Percentiles rank a stretch among this genome's conserved stretches.
These are phyloP conservation scores for Fagopyrum esculentum DNA, from an alignment of 148 eudicot genomes.

Conservation along the genomic window DNA sequence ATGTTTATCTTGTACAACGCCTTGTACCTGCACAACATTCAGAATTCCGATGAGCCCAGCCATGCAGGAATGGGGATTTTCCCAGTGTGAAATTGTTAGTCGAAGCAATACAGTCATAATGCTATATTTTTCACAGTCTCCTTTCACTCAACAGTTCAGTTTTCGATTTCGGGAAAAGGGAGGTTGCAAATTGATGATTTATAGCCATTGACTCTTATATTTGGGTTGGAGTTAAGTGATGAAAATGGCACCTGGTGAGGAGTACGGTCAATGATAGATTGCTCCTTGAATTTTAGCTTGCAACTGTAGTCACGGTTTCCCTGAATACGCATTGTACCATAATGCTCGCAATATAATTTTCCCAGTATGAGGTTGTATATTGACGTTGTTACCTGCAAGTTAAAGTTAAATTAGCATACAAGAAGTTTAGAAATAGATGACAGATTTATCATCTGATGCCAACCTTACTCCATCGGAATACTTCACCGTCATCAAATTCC, in stretches of 20 bases:
- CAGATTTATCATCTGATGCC: not conserved
- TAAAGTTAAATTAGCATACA: not conserved
- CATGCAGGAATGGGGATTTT: too few species aligned
- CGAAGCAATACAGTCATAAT: too few species aligned
- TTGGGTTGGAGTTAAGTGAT: not conserved
- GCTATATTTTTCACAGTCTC: too few species aligned
- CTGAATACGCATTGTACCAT: conserved; percentile 16
- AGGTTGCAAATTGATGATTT: too few species aligned
- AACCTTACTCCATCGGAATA: conserved; percentile 17
- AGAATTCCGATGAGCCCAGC: not conserved
- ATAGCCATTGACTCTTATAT: too few species aligned
- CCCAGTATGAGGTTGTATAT: conserved; percentile 17
- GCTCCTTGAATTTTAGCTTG: conserved; percentile 16
- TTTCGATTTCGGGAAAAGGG: too few species aligned
- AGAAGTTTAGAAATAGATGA: not conserved
- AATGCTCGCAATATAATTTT: conserved; percentile 17
- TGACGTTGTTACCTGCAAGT: conserved; percentile 15
- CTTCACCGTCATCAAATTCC: conserved; percentile 18
- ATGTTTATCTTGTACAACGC: conserved; percentile 13
- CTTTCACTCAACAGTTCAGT: too few species aligned
- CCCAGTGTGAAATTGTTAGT: too few species aligned
- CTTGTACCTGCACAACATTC: conserved; percentile 15
- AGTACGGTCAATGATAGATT: conserved; percentile 16
- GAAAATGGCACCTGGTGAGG: conserved; percentile 15
- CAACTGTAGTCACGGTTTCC: conserved; percentile 13